Evolutionary conservation across 23 red algal species (phyloP).

Genomic region (Gracilaria vermiculophylla): DNA sequence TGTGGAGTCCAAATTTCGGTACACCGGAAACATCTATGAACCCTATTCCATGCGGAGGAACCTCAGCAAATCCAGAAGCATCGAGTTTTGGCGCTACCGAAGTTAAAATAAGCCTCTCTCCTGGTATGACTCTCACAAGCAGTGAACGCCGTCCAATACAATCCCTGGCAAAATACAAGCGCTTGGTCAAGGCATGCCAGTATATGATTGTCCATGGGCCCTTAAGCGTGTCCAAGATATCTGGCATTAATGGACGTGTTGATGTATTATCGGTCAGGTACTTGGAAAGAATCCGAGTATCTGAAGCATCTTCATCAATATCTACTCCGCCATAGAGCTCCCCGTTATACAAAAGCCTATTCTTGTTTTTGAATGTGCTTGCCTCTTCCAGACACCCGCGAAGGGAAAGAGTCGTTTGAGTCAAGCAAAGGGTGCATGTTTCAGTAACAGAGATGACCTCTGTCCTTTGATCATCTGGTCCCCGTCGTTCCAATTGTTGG

Average conservation of each 20-base stretch:
- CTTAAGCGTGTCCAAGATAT: constrained; percentile 37
- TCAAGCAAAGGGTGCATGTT: background rate
- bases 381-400: background rate
- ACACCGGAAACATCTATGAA: constrained; percentile 36
- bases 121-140: constrained; percentile 33
- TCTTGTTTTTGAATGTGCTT: background rate
- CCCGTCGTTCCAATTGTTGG: constrained; percentile 20
- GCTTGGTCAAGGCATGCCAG: constrained; percentile 15
- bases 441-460: background rate
- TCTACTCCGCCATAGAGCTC: constrained; percentile 47
- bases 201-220: constrained; percentile 82
- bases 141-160: constrained; percentile 83
- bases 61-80: constrained; percentile 26
- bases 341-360: constrained; percentile 65
- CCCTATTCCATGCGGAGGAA: constrained; percentile 41
- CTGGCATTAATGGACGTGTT: background rate
- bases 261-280: background rate
- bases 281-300: constrained; percentile 3
- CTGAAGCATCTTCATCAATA: background rate
- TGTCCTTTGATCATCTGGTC: constrained; percentile 18
- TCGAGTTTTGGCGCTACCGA: constrained; percentile 32
- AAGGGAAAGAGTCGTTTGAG: constrained; percentile 42
- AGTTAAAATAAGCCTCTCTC: constrained; percentile 16
- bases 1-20: constrained; percentile 9
- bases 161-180: constrained; percentile 75